These are phyloP conservation scores for Boletus reticuloceps DNA, from an alignment of 768 basidiomycete genomes.

Conservation along the genomic window DNA sequence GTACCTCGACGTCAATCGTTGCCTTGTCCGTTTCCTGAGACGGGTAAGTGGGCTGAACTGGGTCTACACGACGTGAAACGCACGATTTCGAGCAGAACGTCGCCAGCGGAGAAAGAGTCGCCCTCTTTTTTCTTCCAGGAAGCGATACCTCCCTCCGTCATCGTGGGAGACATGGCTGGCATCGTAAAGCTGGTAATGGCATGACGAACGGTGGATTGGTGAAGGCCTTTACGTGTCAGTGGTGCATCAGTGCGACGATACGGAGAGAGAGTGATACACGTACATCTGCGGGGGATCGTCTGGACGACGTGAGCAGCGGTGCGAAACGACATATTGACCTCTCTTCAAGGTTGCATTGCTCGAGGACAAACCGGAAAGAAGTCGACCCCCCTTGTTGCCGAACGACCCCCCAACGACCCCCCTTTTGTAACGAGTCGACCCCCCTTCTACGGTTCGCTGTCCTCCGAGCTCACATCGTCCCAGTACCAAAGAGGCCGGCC, in stretches of 20 bases:
- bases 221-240: slow-evolving; percentile 36
- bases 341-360: neutral
- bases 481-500: too few species aligned
- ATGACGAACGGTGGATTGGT: slow-evolving; percentile 45
- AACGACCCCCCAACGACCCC: slow-evolving; percentile 14
- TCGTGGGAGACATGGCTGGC: slow-evolving; percentile 98
- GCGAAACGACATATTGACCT: slow-evolving; percentile 13
- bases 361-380: neutral
- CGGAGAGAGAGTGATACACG: neutral
- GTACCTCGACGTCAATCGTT: slow-evolving; percentile 97
- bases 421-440: too few species aligned
- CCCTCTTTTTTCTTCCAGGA: slow-evolving; percentile 90
- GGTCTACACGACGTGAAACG: slow-evolving; percentile 27
- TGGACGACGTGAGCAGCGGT: slow-evolving; percentile 10
- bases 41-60: neutral
- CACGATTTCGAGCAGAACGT: slow-evolving; percentile 89
- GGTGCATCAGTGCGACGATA: neutral
- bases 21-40: slow-evolving; percentile 90
- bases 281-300: slow-evolving; percentile 26
- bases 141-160: slow-evolving; percentile 92
- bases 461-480: neutral
- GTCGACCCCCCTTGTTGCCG: slow-evolving; percentile 4
- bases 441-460: neutral
- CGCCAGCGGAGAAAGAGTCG: slow-evolving; percentile 74
- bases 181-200: slow-evolving; percentile 78